These are phyloP conservation scores for Bacidia gigantensis DNA, from an alignment of 495 filamentous ascomycete species.

Conservation along the genomic window DNA sequence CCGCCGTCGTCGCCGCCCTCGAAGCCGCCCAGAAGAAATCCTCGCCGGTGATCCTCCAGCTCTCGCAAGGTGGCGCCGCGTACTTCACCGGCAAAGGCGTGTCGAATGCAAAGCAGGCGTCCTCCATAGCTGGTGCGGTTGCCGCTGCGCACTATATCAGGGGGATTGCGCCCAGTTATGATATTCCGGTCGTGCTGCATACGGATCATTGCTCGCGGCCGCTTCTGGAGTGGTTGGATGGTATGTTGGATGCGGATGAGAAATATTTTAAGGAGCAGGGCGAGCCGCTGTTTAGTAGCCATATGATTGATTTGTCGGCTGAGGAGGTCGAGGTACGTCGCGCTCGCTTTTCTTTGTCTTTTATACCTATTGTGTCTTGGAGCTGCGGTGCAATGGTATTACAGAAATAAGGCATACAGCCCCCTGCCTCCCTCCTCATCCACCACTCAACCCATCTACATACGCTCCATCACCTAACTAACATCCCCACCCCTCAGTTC, in stretches of 20 bases:
- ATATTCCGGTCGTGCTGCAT: conserved; percentile 71
- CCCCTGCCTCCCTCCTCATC: no score
- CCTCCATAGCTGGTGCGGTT: conserved; percentile 74
- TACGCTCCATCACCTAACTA: no score
- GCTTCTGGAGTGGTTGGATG: no score
- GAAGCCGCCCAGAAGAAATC: conserved; percentile 88
- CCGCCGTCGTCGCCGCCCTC: conserved; percentile 72
- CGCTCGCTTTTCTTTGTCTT: no score
- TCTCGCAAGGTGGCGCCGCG: conserved; percentile 85
- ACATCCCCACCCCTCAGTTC: no score
- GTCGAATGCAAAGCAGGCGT: conserved; percentile 69
- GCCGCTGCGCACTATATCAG: conserved; percentile 92
- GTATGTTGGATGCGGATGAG: conserved; percentile 88
- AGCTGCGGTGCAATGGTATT: no score
- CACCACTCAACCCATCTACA: no score
- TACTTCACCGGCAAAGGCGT: conserved; percentile 92
- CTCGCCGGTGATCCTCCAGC: conserved; percentile 85
- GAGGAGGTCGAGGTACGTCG: conserved; percentile 68
- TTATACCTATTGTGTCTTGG: no score
- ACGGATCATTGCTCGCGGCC: conserved; percentile 29
- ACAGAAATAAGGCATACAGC: no score
- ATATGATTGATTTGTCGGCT: conserved; percentile 97
- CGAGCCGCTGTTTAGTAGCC: conserved; percentile 82
- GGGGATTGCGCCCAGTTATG: conserved; percentile 72
- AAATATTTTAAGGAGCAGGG: conserved; percentile 80